phyloP scores from a whole-genome alignment of 345 rosid species.

The Sisymbrium irio region DNA sequence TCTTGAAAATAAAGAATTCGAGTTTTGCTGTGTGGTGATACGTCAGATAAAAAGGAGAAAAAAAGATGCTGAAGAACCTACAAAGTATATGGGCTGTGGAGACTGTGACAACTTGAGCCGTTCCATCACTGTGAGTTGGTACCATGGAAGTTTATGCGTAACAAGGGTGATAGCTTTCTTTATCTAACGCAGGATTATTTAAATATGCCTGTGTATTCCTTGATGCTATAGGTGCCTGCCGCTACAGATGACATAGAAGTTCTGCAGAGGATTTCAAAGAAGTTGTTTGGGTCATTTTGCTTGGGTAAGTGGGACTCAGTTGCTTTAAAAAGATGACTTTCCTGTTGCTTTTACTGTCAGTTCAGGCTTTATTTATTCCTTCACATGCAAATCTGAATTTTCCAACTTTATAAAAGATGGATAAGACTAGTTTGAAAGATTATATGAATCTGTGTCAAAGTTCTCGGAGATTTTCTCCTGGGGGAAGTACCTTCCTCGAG shows the following conservation, averaged over 20 bases:
- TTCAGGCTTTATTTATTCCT: neutral
- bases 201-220: conserved; percentile 7
- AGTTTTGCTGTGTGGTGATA: neutral
- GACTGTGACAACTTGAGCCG: conserved; percentile 89
- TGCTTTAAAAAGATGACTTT: neutral
- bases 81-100: conserved; percentile 91
- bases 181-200: neutral
- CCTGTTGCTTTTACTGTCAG: neutral
- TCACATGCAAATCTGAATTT: conserved; percentile 4
- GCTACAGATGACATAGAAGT: conserved; percentile 79
- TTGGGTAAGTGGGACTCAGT: conserved; percentile 47
- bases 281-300: conserved; percentile 72
- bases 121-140: conserved; percentile 62
- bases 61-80: conserved; percentile 72
- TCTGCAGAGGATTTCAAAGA: conserved; percentile 72
- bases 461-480: neutral
- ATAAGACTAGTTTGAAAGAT: neutral
- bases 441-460: conserved; percentile 9
- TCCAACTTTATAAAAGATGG: neutral
- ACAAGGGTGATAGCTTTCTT: conserved; percentile 6
- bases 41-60: conserved; percentile 80
- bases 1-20: neutral
- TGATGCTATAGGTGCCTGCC: conserved; percentile 56
- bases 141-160: neutral
- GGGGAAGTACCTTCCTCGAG: neutral